These are phyloP conservation scores for Podospora comata DNA, from an alignment of 495 filamentous ascomycete species.

Conservation along the genomic window DNA sequence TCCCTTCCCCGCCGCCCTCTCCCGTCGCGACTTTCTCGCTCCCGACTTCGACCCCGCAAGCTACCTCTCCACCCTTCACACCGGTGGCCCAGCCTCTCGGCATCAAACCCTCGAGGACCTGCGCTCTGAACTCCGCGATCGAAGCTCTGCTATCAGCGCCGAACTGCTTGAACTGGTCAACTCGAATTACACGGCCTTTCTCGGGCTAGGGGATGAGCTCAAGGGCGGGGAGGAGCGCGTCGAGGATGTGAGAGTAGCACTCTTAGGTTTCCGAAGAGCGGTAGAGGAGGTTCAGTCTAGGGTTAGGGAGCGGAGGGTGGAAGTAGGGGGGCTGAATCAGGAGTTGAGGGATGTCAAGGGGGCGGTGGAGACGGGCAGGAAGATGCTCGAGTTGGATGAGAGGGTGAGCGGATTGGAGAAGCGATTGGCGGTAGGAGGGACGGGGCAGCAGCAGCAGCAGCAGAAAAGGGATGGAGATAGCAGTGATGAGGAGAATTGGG, in stretches of 20 bases:
- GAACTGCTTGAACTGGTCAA: slow-evolving; percentile 94
- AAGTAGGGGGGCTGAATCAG: slow-evolving; percentile 40
- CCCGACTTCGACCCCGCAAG: slow-evolving; percentile 73
- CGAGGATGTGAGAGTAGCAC: slow-evolving; percentile 83
- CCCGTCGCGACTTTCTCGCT: slow-evolving; percentile 73
- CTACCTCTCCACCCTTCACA: slow-evolving; percentile 75
- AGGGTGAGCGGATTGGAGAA: slow-evolving; percentile 72
- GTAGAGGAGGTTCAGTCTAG: slow-evolving; percentile 54
- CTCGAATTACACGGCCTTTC: slow-evolving; percentile 84
- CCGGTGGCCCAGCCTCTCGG: slow-evolving; percentile 41
- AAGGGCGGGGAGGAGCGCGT: slow-evolving; percentile 86
- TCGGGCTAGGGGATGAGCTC: slow-evolving; percentile 76
- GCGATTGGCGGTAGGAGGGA: slow-evolving; percentile 50
- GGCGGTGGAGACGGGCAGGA: slow-evolving; percentile 55
- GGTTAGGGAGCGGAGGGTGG: slow-evolving; percentile 46
- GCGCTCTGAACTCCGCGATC: slow-evolving; percentile 73
- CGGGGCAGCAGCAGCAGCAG: slow-evolving; percentile 25
- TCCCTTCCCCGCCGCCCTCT: slow-evolving; percentile 78
- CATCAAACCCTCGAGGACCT: slow-evolving; percentile 97
- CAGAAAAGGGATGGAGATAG: slow-evolving; percentile 34
- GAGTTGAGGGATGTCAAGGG: slow-evolving; percentile 42
- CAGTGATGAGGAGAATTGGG: slow-evolving; percentile 26
- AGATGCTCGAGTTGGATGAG: slow-evolving; percentile 67
- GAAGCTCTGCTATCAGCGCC: slow-evolving; percentile 68
- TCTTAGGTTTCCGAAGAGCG: slow-evolving; percentile 80